These are phyloP conservation scores for Penicillium cataractarum DNA, from an alignment of 495 filamentous ascomycete species.

Conservation along the genomic window DNA sequence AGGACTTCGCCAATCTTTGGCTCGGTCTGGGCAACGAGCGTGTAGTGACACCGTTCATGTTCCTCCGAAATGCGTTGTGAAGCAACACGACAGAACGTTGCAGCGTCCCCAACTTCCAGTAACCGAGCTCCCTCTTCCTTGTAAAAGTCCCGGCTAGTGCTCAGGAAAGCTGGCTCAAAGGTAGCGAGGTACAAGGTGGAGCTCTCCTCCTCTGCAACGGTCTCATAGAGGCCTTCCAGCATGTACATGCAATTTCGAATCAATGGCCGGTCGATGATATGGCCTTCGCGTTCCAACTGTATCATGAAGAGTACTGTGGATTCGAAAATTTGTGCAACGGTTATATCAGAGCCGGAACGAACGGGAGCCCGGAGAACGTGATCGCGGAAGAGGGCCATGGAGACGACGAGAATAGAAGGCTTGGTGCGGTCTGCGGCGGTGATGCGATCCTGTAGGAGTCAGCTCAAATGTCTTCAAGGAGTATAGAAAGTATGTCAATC, in stretches of 20 bases:
- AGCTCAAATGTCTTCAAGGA: neutral
- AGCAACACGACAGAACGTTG: constrained; percentile 80
- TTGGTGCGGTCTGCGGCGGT: constrained; percentile 70
- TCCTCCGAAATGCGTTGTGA: constrained; percentile 78
- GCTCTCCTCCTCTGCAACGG: constrained; percentile 65
- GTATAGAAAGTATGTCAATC: neutral
- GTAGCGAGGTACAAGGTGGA: constrained; percentile 80
- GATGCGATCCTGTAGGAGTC: constrained; percentile 65
- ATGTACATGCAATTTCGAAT: constrained; percentile 85
- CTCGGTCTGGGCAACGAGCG: constrained; percentile 69
- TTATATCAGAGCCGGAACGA: constrained; percentile 44
- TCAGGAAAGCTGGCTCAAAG: constrained; percentile 81
- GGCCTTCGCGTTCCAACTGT: constrained; percentile 86
- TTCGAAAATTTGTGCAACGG: constrained; percentile 71
- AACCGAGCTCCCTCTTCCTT: constrained; percentile 69
- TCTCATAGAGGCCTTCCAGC: constrained; percentile 89
- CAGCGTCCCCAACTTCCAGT: constrained; percentile 76
- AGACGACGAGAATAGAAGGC: constrained; percentile 77
- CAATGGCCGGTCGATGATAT: constrained; percentile 82
- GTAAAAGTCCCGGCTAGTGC: constrained; percentile 75
- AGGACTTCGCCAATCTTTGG: constrained; percentile 77
- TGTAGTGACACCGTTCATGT: constrained; percentile 75
- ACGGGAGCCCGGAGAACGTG: constrained; percentile 66
- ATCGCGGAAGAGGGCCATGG: constrained; percentile 88
- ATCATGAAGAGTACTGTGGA: constrained; percentile 88